A percentile compares a stretch with the other conserved stretches of the same genome.
Conservation (phyloP, 2,329 filamentous ascomycete genomes). For the Elsinoe australis region DNA sequence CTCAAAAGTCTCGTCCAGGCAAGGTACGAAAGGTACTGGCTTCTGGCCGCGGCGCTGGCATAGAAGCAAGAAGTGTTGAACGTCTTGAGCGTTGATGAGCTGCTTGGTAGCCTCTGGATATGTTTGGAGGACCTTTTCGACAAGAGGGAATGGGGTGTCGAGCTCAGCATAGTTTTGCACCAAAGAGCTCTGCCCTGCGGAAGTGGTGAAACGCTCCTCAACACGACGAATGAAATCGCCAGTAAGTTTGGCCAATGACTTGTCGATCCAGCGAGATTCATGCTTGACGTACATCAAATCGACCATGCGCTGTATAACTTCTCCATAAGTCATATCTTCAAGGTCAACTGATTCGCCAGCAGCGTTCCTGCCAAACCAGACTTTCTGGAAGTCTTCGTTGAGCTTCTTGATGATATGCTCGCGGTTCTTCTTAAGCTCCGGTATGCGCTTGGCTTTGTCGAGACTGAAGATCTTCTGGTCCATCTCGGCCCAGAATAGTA, state of each 20-base stretch:
- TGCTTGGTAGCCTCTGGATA: slow-evolving; percentile 85
- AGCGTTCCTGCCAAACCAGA: slow-evolving; percentile 87
- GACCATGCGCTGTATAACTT: slow-evolving; percentile 79
- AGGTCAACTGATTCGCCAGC: slow-evolving; percentile 74
- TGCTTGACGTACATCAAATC: slow-evolving; percentile 89
- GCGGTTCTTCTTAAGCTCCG: slow-evolving; percentile 79
- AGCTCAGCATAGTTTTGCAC: slow-evolving; percentile 89
- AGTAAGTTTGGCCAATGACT: slow-evolving; percentile 71
- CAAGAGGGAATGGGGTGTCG: slow-evolving; percentile 66
- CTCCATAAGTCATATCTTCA: slow-evolving; percentile 91
- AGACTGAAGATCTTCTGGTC: slow-evolving; percentile 96
- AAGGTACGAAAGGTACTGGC: slow-evolving; percentile 89
- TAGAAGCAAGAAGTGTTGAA: slow-evolving; percentile 90
- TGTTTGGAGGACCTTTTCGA: slow-evolving; percentile 69
- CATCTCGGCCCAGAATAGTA: slow-evolving; percentile 97
- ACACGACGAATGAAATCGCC: slow-evolving; percentile 95
- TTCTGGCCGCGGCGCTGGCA: slow-evolving; percentile 91
- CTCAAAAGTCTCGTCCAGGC: slow-evolving; percentile 95
- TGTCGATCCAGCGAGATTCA: slow-evolving; percentile 84
- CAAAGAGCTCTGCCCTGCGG: slow-evolving; percentile 63
- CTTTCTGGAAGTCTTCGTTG: slow-evolving; percentile 93
- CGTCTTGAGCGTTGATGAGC: slow-evolving; percentile 96
- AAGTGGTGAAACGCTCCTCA: slow-evolving; percentile 87
- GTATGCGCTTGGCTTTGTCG: slow-evolving; percentile 86
- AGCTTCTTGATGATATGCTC: slow-evolving; percentile 92